phyloP scores from a whole-genome alignment of 345 rosid genomes.

The Brassica carinata region DNA sequence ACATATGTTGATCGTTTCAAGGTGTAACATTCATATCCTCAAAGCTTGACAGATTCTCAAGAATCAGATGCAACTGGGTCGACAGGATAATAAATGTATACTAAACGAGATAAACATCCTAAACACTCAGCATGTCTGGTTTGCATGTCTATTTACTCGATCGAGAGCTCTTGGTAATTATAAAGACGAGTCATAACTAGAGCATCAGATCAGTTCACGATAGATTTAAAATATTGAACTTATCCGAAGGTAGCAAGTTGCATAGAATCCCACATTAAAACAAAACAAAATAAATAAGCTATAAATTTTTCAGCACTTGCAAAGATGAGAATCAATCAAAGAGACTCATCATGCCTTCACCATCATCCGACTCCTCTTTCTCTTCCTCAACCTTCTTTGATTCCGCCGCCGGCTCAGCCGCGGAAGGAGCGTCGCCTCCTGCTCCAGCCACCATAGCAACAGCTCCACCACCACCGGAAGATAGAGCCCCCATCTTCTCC shows the following conservation, averaged over 20 bases:
- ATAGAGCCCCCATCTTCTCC: slow-evolving; percentile 23
- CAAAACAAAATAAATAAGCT: background rate
- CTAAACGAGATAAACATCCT: background rate
- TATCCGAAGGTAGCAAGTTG: background rate
- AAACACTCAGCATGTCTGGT: background rate
- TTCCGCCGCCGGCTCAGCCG: slow-evolving; percentile 17
- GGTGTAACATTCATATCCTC: background rate
- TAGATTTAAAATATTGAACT: too few species aligned
- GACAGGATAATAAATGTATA: background rate
- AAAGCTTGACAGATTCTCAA: background rate
- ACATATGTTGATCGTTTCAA: background rate
- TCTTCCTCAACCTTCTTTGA: slow-evolving; percentile 33
- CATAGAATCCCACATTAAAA: background rate
- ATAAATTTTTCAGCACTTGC: background rate
- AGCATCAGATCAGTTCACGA: background rate
- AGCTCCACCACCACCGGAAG: slow-evolving; percentile 18
- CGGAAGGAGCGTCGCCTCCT: background rate
- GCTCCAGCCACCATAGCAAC: slow-evolving; percentile 26
- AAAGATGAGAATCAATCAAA: slow-evolving; percentile 17
- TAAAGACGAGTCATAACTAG: background rate
- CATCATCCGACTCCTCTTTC: slow-evolving; percentile 35
- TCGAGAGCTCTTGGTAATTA: background rate
- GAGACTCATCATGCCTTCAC: slow-evolving; percentile 35
- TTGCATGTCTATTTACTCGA: background rate
- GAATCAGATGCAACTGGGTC: background rate